Conservation (phyloP, 495 filamentous ascomycete genomes). For the Stereocaulon alpinum region DNA sequence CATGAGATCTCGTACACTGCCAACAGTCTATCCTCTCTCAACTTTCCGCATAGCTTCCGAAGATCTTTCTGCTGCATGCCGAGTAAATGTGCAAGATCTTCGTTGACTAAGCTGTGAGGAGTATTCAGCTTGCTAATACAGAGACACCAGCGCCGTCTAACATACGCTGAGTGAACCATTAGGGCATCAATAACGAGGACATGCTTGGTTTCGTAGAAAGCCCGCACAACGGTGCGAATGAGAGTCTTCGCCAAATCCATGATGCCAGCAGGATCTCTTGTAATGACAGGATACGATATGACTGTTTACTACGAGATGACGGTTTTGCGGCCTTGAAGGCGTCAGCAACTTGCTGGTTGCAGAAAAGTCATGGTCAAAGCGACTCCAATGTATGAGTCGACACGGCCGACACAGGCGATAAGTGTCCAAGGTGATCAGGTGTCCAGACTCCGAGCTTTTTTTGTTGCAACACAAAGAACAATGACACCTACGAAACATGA, state of each 20-base stretch:
- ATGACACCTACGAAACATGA: no score
- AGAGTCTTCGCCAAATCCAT: slow-evolving; percentile 87
- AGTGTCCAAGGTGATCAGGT: not conserved
- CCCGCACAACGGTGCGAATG: slow-evolving; percentile 76
- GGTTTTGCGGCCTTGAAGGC: not conserved
- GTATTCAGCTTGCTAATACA: slow-evolving; percentile 6
- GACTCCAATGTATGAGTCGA: not conserved
- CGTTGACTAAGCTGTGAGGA: slow-evolving; percentile 57
- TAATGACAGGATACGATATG: not conserved
- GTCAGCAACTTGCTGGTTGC: not conserved
- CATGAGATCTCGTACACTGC: slow-evolving; percentile 48
- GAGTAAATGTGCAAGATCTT: slow-evolving; percentile 76
- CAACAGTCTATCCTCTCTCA: slow-evolving; percentile 78
- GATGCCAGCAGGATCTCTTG: not conserved
- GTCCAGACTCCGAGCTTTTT: not conserved
- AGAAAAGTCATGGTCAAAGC: not conserved
- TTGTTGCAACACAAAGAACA: no score
- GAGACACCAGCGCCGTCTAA: slow-evolving; percentile 12
- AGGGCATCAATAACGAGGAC: slow-evolving; percentile 88
- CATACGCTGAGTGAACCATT: slow-evolving; percentile 78
- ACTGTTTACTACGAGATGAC: not conserved
- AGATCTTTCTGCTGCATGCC: slow-evolving; percentile 81
- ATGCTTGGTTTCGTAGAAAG: slow-evolving; percentile 86
- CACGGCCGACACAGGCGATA: no score
- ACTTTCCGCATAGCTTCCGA: slow-evolving; percentile 70